Evolutionary conservation across 192 early-diverging fungal species (phyloP), one percentile per base, ranked within the genome.

Genomic region (Jimgerdemannia flammicorona): DNA sequence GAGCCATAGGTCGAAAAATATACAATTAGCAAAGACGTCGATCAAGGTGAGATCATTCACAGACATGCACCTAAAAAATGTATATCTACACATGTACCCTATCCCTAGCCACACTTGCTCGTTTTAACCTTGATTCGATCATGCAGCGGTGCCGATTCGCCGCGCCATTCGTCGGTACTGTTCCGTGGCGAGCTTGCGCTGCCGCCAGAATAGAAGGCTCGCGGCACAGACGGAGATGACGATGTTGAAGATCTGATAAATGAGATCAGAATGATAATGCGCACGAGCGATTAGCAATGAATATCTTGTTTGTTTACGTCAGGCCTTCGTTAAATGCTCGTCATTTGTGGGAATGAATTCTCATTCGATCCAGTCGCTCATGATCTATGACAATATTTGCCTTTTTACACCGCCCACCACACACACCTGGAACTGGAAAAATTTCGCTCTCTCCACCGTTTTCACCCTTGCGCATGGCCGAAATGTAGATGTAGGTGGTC

Each of bases 141-240:
- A 59, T 14, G 49, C 49, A 6, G 49, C 6, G 49, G 14, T 59
- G 0, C 81, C 81, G 64, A 83, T 83, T 44, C 81, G 74, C 20
- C 77, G 81, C 3, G 78, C 81, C 66, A 83, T 42, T 66, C 67
- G 72, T 49, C 75, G 75, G 49, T 83, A 79, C 76, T 83, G 75
- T 17, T 83, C 78, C 3, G 72, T 65, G 17, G 75, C 66, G 8
- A 83, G 43, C 44, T 79, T 83, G 29, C 81, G 74, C 40, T 83
- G 81, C 72, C 81, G 64, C 81, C 81, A 83, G n/a, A 73, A 39
- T 9, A 83, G 71, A 4, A 83, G 43, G 3, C 73, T 20, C 3
- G 79, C 43, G 0, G 78, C 75, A 1, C 74, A 40, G 2, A 83
- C 63, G 40, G 81, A 75, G 10, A 83, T 70, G 8, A 39, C 54